Evolutionary conservation across 345 rosid genomes (phyloP).

Genomic region (Excoecaria cochinchinensis): DNA sequence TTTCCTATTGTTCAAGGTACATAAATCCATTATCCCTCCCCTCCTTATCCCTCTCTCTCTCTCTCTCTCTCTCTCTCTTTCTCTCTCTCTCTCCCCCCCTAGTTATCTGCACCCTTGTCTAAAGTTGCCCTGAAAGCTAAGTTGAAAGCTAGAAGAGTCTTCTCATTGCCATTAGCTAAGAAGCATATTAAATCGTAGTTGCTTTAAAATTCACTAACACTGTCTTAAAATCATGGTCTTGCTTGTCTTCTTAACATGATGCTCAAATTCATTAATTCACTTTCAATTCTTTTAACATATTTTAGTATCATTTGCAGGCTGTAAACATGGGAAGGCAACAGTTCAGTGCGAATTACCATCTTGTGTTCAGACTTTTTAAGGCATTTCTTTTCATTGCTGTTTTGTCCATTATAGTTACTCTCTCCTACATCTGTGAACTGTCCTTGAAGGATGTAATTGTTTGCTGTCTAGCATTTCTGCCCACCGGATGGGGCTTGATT

Average conservation of each 20-base stretch:
- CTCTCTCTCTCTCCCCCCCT: not conserved
- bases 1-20: conserved; percentile 80
- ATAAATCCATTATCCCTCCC: not conserved
- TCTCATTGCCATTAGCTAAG: not conserved
- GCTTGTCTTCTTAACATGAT: not conserved
- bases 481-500: conserved; percentile 95
- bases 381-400: conserved; percentile 79
- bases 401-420: conserved; percentile 55
- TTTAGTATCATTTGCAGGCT: conserved; percentile 50
- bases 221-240: not conserved
- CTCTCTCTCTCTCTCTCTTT: not conserved
- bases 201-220: not conserved
- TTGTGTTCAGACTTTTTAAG: conserved; percentile 73
- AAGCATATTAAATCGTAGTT: not conserved
- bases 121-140: not conserved
- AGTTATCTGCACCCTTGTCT: not conserved
- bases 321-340: conserved; percentile 81
- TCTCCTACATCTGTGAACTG: conserved; percentile 65
- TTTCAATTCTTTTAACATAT: not conserved
- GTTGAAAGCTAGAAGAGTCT: not conserved
- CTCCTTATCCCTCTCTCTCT: not conserved
- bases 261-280: not conserved
- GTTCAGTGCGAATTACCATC: conserved; percentile 71
- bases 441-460: conserved; percentile 70
- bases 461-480: conserved; percentile 86